These are phyloP conservation scores for Mycena filopes DNA, from an alignment of 768 basidiomycete genomes.

Conservation along the genomic window DNA sequence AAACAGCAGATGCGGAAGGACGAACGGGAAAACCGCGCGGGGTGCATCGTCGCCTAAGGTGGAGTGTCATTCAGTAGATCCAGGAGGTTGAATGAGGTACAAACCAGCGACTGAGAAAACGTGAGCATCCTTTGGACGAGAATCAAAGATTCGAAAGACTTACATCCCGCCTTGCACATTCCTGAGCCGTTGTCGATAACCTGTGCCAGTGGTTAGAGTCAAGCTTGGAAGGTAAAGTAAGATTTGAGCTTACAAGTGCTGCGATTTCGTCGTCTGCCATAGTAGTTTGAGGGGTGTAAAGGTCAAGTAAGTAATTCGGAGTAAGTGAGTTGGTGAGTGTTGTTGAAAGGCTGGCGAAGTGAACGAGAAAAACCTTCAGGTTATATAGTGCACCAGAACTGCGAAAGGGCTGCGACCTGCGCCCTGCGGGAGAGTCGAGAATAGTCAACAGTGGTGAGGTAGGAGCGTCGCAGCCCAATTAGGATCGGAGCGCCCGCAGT, in stretches of 20 bases:
- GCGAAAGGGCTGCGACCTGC: conserved; percentile 24
- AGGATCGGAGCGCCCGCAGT: too few relatives aligned
- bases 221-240: not conserved
- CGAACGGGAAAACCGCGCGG: conserved; percentile 80
- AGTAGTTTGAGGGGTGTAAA: conserved; percentile 22
- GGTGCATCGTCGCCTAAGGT: conserved; percentile 67
- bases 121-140: not conserved
- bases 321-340: conserved; percentile 11
- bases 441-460: too few relatives aligned
- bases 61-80: conserved; percentile 21
- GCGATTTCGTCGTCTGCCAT: conserved; percentile 73
- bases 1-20: conserved; percentile 25
- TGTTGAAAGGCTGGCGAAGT: conserved; percentile 6
- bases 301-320: conserved; percentile 1
- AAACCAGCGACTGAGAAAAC: conserved; percentile 20
- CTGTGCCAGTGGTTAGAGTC: not conserved
- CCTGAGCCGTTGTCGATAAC: conserved; percentile 77
- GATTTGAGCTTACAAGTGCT: conserved; percentile 55
- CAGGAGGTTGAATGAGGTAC: not conserved
- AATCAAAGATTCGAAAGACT: conserved; percentile 41
- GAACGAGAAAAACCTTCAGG: not conserved
- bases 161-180: conserved; percentile 89
- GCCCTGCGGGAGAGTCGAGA: conserved; percentile 15
- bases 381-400: conserved; percentile 14
- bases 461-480: conserved; percentile 11